phyloP scores from a whole-genome alignment of 768 basidiomycete genomes.

The Cyclocybe aegerita region DNA sequence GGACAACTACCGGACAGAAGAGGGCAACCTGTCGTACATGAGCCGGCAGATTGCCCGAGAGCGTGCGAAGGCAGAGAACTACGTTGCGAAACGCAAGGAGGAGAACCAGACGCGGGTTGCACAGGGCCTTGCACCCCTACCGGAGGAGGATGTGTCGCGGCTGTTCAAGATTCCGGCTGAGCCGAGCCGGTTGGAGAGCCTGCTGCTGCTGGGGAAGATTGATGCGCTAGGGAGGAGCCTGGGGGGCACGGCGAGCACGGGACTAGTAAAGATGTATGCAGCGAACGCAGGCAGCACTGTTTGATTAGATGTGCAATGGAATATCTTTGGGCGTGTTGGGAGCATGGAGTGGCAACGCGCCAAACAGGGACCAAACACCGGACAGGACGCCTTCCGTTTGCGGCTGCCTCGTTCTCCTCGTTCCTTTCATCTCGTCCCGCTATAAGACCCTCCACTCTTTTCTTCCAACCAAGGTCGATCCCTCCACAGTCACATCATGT shows the following conservation, averaged over 20 bases:
- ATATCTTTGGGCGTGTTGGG: slow-evolving; percentile 5
- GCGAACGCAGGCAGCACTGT: slow-evolving; percentile 34
- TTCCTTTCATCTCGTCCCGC: slow-evolving; percentile 12
- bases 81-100: slow-evolving; percentile 83
- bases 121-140: slow-evolving; percentile 83
- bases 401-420: slow-evolving; percentile 8
- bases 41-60: slow-evolving; percentile 88
- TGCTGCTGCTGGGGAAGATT: slow-evolving; percentile 84
- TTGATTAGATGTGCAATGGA: slow-evolving; percentile 9
- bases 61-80: slow-evolving; percentile 73
- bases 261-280: slow-evolving; percentile 86
- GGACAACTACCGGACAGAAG: slow-evolving; percentile 85
- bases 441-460: slow-evolving; percentile 11
- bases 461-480: slow-evolving; percentile 9
- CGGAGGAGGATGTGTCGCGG: slow-evolving; percentile 82
- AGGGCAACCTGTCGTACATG: slow-evolving; percentile 89
- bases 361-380: slow-evolving; percentile 8
- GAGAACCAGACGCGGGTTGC: slow-evolving; percentile 78
- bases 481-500: slow-evolving; percentile 29
- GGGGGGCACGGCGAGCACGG: slow-evolving; percentile 57
- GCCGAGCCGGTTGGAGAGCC: slow-evolving; percentile 84
- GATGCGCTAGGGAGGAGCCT: slow-evolving; percentile 83
- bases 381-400: neutral
- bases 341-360: slow-evolving; percentile 4
- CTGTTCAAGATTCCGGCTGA: slow-evolving; percentile 88